Evolutionary conservation across 306 rosid species (phyloP), one percentile per base, ranked within the genome.

Genomic region (Luffa acutangula): DNA sequence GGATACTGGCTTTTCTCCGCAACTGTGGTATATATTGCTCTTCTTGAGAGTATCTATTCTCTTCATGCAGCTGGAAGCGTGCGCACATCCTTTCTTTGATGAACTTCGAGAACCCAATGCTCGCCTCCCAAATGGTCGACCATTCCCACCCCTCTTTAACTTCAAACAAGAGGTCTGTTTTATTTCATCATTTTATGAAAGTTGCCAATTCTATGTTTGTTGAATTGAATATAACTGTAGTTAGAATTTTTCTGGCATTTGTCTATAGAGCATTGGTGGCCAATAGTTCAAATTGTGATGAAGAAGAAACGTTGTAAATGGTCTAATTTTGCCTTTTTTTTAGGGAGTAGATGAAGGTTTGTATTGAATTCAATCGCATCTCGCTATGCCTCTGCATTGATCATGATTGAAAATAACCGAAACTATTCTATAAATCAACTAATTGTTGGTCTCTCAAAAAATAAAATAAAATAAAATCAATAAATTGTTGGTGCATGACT

Each of bases 41-140:
- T n/a, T 78, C 43, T 62, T 62, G 42, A 60, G 41, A n/a, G 11
- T 6, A 42, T 78, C 45, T 6, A 15, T 70, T 86, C 83, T 83
- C 81, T 84, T 77, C 77, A 85, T 15, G 82, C 91, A 94, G 98
- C 93, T 92, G 63, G 97, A 94, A 84, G 98, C 98, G 62, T 94
- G 98, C 84, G 88, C 93, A 13, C 98, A 94, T 86, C 85, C 98
- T 83, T 94, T 94, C 92, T 94, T 94, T 80, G 97, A 92, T 69
- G 98, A 94, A 64, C 93, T 94, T 58, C 93, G 98, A 15, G 94
- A 90, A 74, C 88, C 92, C 77, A 92, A 90, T 82, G 94, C 91
- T 37, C 98, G 94, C 64, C 84, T 94, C 64, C 93, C 97, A 65
- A 92, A 94, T 75, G 91, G 93, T 53, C 97, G 98, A 45, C 88